phyloP scores from a whole-genome alignment of 441 rosid species.

The Cnidoscolus chayamansa region DNA sequence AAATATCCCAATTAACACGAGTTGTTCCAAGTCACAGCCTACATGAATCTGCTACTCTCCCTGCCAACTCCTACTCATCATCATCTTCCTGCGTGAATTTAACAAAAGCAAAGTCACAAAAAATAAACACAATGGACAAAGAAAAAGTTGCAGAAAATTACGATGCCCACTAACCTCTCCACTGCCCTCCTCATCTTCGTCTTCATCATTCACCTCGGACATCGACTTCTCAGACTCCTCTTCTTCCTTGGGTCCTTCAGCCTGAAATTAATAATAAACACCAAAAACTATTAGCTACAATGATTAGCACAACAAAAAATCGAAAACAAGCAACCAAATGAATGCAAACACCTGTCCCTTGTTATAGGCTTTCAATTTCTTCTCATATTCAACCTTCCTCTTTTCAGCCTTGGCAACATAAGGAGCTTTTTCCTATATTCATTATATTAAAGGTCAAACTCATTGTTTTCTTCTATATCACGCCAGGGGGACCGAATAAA shows the following conservation, averaged over 20 bases:
- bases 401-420: conserved; percentile 75
- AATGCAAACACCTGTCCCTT: conserved; percentile 60
- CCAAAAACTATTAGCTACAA: background rate
- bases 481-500: too few relatives aligned
- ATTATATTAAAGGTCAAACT: background rate
- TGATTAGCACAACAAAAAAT: background rate
- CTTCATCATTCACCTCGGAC: conserved; percentile 75
- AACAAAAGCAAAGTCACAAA: background rate
- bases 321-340: background rate
- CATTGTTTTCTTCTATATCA: too few relatives aligned
- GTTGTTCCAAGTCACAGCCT: conserved; percentile 43
- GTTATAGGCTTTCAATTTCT: conserved; percentile 81
- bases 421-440: conserved; percentile 78
- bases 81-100: conserved; percentile 59
- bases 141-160: background rate
- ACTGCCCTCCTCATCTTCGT: conserved; percentile 53
- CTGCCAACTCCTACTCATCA: conserved; percentile 45
- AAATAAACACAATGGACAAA: too few relatives aligned
- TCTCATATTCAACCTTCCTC: conserved; percentile 90
- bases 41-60: conserved; percentile 37
- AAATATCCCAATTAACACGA: conserved; percentile 37
- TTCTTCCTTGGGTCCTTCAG: conserved; percentile 76
- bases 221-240: conserved; percentile 86
- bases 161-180: conserved; percentile 45
- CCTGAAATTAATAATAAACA: conserved; percentile 35